phyloP scores from a whole-genome alignment of 768 basidiomycete genomes.

The Mycena indigotica region DNA sequence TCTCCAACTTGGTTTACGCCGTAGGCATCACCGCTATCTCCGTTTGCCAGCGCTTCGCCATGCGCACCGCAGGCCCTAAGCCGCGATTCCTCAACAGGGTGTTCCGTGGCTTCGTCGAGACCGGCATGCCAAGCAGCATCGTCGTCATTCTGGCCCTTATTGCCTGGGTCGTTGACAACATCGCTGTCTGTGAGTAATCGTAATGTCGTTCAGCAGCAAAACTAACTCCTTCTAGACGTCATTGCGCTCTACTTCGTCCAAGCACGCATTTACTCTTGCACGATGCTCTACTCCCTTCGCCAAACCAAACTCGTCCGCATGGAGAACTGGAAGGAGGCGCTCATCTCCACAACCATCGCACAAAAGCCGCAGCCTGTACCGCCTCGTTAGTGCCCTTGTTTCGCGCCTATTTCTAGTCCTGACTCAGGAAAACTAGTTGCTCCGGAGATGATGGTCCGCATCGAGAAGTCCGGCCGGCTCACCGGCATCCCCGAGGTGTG shows the following conservation, averaged over 20 bases:
- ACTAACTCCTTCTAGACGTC: constrained; percentile 3
- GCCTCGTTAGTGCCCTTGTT: constrained; percentile 11
- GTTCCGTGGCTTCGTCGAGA: constrained; percentile 14
- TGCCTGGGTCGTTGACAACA: constrained; percentile 10
- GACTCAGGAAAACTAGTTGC: not conserved
- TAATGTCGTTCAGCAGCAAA: not conserved
- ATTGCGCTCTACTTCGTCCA: constrained; percentile 16
- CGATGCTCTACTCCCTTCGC: constrained; percentile 12
- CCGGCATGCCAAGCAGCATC: constrained; percentile 15
- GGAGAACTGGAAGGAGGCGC: constrained; percentile 12
- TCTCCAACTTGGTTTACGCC: constrained; percentile 10
- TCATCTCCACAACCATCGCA: constrained; percentile 1
- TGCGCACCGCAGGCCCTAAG: not conserved
- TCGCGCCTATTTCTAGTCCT: no score
- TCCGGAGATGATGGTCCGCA: constrained; percentile 14
- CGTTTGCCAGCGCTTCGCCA: constrained; percentile 16
- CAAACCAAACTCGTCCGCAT: constrained; percentile 3
- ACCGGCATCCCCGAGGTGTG: constrained; percentile 11
- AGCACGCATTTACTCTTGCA: constrained; percentile 19
- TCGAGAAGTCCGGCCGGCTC: constrained; percentile 3
- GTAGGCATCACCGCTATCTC: constrained; percentile 13
- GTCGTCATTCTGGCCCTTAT: constrained; percentile 11
- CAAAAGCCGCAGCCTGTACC: constrained; percentile 8
- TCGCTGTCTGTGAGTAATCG: constrained; percentile 7
- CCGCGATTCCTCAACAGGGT: constrained; percentile 4